These are phyloP conservation scores for Rhizopogon parksii DNA, from an alignment of 1,284 basidiomycete species.

Conservation along the genomic window DNA sequence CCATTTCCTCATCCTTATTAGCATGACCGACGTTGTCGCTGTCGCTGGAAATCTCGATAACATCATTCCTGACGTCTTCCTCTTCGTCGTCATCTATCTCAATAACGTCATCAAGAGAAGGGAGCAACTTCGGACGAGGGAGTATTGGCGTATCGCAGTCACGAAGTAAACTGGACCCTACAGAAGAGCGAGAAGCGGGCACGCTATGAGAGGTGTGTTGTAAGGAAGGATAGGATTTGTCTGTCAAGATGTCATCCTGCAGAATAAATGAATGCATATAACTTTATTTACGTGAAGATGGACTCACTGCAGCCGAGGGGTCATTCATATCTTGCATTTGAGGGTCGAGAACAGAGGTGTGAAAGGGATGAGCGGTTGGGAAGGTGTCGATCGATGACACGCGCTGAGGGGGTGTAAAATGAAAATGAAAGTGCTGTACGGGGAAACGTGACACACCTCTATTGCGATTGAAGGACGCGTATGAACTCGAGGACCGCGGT, in stretches of 20 bases:
- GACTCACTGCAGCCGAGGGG: background rate
- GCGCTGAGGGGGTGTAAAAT: background rate
- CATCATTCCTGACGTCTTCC: background rate
- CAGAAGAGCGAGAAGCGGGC: background rate
- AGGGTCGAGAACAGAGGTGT: background rate
- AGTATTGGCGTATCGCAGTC: background rate
- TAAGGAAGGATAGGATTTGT: background rate
- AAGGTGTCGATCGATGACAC: background rate
- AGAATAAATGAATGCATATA: background rate
- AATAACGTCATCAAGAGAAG: background rate
- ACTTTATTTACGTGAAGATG: background rate
- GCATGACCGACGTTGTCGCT: slow-evolving; percentile 21
- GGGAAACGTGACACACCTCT: background rate
- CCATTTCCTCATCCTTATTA: slow-evolving; percentile 18
- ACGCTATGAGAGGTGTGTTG: background rate
- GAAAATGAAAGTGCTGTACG: background rate
- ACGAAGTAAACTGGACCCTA: background rate
- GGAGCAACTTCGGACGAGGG: background rate
- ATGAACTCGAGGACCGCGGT: background rate
- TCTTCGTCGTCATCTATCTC: background rate
- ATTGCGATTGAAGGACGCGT: background rate
- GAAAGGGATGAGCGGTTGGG: background rate
- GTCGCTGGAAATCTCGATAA: slow-evolving; percentile 6
- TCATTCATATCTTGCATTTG: background rate
- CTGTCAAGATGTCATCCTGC: background rate